These are phyloP conservation scores for Kodamaea kaohsiungensis DNA, from an alignment of 805 yeast genomes.

Conservation along the genomic window DNA sequence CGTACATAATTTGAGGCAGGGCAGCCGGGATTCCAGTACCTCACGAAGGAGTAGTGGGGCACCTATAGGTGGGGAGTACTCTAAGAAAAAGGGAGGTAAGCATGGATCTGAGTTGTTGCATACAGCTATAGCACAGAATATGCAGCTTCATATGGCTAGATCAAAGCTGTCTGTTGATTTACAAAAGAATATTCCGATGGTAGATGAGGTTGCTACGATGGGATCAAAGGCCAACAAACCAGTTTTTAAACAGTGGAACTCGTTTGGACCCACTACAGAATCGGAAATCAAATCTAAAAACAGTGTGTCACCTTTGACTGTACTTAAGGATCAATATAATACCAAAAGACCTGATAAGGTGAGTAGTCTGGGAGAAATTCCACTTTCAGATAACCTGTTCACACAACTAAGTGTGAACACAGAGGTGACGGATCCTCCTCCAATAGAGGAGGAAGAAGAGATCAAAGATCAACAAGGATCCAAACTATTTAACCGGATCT, in stretches of 20 bases:
- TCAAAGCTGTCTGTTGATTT: constrained; percentile 13
- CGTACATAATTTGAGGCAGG: background rate
- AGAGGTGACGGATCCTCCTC: background rate
- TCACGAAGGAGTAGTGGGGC: background rate
- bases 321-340: constrained; percentile 27
- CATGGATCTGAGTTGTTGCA: constrained; percentile 12
- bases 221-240: background rate
- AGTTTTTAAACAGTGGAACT: constrained; percentile 6
- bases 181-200: constrained; percentile 10
- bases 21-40: constrained; percentile 5
- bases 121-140: constrained; percentile 15
- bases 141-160: constrained; percentile 12
- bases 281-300: background rate
- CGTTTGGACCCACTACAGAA: background rate
- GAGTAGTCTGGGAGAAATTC: background rate
- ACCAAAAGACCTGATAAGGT: constrained; percentile 20
- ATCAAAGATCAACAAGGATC: background rate
- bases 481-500: constrained; percentile 8
- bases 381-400: constrained; percentile 8
- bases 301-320: constrained; percentile 30
- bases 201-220: background rate
- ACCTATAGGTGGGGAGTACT: background rate
- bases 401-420: constrained; percentile 1
- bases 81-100: background rate
- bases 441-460: background rate